Evolutionary conservation across 441 rosid species (phyloP), one percentile per base, ranked within the genome.

Genomic region (Sinapis alba): DNA sequence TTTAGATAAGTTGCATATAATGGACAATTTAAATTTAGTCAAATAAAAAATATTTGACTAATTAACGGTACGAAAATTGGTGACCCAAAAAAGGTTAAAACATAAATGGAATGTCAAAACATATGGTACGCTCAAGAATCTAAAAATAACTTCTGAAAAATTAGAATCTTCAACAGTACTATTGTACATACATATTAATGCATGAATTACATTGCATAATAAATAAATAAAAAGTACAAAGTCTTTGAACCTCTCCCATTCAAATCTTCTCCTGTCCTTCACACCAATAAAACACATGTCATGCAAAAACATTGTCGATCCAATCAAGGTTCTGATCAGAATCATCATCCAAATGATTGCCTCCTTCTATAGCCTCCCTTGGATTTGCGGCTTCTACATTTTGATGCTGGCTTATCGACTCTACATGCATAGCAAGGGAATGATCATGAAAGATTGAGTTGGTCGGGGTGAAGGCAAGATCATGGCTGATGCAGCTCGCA

Each of bases 361-460:
- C 24, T 68, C 41, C 43, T 2, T 47, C 20, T 4, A 18, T 2
- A 60, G 4, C 8, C 2, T 59, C 68, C 18, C 6, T 43, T 67
- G 38, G 51, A 56, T 63, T n/a, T 10, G 1, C 3, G 11, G 1
- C 64, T 54, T 53, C 69, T 23, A 2, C 0, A 63, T 34, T 12
- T 4, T 62, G 69, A 53, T 62, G 70, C 24, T 51, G 70, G n/a
- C 70, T 30, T 47, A 47, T n/a, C 6, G 67, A 60, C 5, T 43
- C 59, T 20, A 43, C 0, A 60, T 13, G 12, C 24, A n/a, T 32
- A 71, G 36, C 3, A 20, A 12, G 3, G n/a, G 16, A 23, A 5
- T 19, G 20, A 59, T 70, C 24, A 15, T 57, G 6, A 69, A 3
- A 9, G 23, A 19, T 19, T 9, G 18, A 23, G 2, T 43, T 13